phyloP scores from a whole-genome alignment of 1,284 basidiomycete genomes.

The Rugosomyces carneus region DNA sequence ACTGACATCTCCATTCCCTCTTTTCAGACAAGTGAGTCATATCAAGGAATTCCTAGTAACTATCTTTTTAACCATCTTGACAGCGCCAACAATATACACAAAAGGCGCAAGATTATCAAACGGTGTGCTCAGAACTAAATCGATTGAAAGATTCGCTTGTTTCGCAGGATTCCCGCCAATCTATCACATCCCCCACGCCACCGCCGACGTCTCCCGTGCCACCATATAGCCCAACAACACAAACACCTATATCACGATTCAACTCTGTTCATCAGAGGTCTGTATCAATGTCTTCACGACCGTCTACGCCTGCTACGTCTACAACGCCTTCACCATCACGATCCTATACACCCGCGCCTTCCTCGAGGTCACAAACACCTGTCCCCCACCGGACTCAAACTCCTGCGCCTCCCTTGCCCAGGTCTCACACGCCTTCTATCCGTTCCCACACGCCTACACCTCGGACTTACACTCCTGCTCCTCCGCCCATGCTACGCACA shows the following conservation, averaged over 20 bases:
- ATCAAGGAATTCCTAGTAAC: slow-evolving; percentile 11
- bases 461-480: slow-evolving; percentile 24
- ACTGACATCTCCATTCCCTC: slow-evolving; percentile 13
- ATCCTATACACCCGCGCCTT: slow-evolving; percentile 27
- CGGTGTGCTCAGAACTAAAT: slow-evolving; percentile 57
- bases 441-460: slow-evolving; percentile 28
- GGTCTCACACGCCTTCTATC: slow-evolving; percentile 29
- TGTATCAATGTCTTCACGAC: slow-evolving; percentile 44
- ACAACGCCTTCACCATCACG: slow-evolving; percentile 28
- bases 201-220: slow-evolving; percentile 33
- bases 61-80: slow-evolving; percentile 20
- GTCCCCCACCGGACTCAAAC: slow-evolving; percentile 11
- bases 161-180: slow-evolving; percentile 23
- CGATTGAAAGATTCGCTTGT: slow-evolving; percentile 43
- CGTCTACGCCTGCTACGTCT: slow-evolving; percentile 43
- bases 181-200: slow-evolving; percentile 25
- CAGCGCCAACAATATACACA: slow-evolving; percentile 57
- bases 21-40: slow-evolving; percentile 49
- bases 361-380: slow-evolving; percentile 15
- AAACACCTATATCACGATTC: slow-evolving; percentile 39
- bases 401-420: slow-evolving; percentile 12
- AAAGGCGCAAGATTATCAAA: slow-evolving; percentile 65
- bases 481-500: slow-evolving; percentile 13
- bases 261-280: slow-evolving; percentile 45
- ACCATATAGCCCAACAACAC: slow-evolving; percentile 28